phyloP scores from a whole-genome alignment of 805 yeast genomes.

The Maudiozyma pseudohumilis region DNA sequence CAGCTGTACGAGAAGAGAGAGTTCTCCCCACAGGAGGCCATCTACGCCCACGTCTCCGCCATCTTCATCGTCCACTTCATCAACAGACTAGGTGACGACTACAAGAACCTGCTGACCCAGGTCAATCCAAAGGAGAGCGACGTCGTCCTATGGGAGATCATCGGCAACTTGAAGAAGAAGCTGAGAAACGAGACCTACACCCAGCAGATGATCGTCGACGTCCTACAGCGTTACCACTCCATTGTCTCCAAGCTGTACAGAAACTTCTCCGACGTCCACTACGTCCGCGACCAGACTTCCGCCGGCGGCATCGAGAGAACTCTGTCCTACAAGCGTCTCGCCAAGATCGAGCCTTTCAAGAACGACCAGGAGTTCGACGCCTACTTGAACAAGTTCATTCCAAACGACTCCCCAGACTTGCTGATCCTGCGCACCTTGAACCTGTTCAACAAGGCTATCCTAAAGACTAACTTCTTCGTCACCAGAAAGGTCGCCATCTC shows the following conservation, averaged over 20 bases:
- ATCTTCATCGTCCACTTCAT: constrained; percentile 90
- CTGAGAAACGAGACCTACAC: constrained; percentile 90
- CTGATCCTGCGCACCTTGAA: constrained; percentile 74
- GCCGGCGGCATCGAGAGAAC: constrained; percentile 53
- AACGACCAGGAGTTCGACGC: constrained; percentile 65
- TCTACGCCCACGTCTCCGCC: constrained; percentile 88
- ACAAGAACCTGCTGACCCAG: constrained; percentile 54
- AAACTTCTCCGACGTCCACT: constrained; percentile 85
- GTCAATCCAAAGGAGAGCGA: constrained; percentile 52
- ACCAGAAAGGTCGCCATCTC: constrained; percentile 93
- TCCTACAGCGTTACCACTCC: constrained; percentile 58
- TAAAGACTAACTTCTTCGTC: constrained; percentile 89
- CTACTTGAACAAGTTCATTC: constrained; percentile 55
- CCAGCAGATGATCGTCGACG: constrained; percentile 68
- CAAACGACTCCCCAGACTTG: constrained; percentile 67
- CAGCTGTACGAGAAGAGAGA: constrained; percentile 61
- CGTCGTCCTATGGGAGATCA: constrained; percentile 58
- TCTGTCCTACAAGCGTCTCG: constrained; percentile 74
- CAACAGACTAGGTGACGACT: constrained; percentile 89
- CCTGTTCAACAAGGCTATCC: constrained; percentile 73
- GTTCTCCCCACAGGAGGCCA: constrained; percentile 86
- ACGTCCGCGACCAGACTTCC: constrained; percentile 42
- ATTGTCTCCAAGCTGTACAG: constrained; percentile 77
- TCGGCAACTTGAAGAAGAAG: constrained; percentile 74
- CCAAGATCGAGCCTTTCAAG: constrained; percentile 66